A percentile compares a stretch with the other conserved stretches of the same genome.
These are phyloP conservation scores for Quercus phellos DNA, from an alignment of 331 rosid species.

Conservation along the genomic window DNA sequence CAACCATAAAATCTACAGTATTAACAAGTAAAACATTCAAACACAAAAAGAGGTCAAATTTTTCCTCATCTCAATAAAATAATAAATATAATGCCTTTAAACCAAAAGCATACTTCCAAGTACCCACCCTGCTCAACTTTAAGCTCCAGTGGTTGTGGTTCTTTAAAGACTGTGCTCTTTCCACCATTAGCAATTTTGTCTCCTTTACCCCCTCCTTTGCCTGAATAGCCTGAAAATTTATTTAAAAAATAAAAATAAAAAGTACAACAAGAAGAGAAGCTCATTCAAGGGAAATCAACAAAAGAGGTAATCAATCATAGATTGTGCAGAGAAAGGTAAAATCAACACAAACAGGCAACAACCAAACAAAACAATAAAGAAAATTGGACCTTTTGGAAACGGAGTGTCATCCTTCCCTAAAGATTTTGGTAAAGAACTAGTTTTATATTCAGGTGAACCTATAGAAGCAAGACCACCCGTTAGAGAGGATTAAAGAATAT, in stretches of 20 bases:
- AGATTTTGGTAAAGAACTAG: conserved; percentile 24
- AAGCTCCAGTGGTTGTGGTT: conserved; percentile 43
- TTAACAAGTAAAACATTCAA: not conserved
- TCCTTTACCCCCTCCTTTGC: conserved; percentile 59
- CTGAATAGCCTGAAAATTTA: conserved; percentile 28
- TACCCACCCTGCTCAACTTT: conserved; percentile 61
- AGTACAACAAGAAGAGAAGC: not conserved
- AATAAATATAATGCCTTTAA: not conserved
- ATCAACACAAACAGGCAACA: conserved; percentile 7
- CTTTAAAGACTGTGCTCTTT: conserved; percentile 40
- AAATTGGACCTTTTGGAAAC: conserved; percentile 30
- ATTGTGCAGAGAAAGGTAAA: not conserved
- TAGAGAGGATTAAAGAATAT: conserved; percentile 3
- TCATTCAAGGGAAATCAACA: conserved; percentile 6
- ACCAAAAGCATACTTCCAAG: conserved; percentile 13
- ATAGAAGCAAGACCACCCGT: conserved; percentile 8
- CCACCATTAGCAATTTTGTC: conserved; percentile 42
- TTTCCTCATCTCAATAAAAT: not conserved
- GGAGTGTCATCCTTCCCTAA: conserved; percentile 42
- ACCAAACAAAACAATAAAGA: conserved; percentile 11
- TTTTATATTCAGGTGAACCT: conserved; percentile 34
- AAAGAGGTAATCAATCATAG: not conserved
- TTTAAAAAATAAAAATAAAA: no score
- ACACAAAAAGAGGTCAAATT: not conserved
- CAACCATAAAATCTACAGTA: not conserved